Base-by-base conservation (phyloP, 2,329 filamentous ascomycete species). In the Hansfordia pulvinata region DNA sequence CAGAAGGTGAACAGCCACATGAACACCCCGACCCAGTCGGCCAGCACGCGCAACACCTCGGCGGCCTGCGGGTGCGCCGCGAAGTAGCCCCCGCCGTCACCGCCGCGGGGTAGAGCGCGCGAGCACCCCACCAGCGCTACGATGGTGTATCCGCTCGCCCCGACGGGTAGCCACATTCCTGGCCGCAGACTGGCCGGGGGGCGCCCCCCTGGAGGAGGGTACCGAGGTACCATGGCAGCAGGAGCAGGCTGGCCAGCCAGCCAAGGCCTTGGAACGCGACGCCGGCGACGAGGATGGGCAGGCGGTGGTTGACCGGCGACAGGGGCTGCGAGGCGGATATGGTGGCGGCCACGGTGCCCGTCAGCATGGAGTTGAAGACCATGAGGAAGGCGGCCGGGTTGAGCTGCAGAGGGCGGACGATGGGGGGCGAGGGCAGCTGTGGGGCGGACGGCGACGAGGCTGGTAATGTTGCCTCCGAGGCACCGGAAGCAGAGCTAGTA, bases 121-220 rank as follows among this genome's bases (percentile, higher is more conserved):
- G 37, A 28, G 17, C 35, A 35, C 1, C 33, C 33, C 9, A 40
- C 34, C 11, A 40, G 22, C 14, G 29, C 27, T 3, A 39, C 20
- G 8, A 32, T 35, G 5, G 31, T 33, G 12, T 34, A 38, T 1
- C 31, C 34, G 1, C 32, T 14, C 2, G 37, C 32, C 2, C 32
- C 71, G 19, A 76, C 70, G 23, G 66, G 65, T 40, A 76, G 74
- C 49, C 75, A 76, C 62, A 76, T 70, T 4, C 61, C 69, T 0
- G 69, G 68, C 25, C 71, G 52, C 30, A 64, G 62, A 30, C 59
- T 3, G 70, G 70, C 11, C 9, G 3, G 2, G 30, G 30, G 7
- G 75, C 54, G 2, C 69, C 51, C 12, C 56, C 56, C 27, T 60
- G 55, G 57, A 76, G 66, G 11, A 76, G 51, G 2, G 70, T 55